Evolutionary conservation across 768 basidiomycete species (phyloP).

Genomic region (Panellus pusillus): DNA sequence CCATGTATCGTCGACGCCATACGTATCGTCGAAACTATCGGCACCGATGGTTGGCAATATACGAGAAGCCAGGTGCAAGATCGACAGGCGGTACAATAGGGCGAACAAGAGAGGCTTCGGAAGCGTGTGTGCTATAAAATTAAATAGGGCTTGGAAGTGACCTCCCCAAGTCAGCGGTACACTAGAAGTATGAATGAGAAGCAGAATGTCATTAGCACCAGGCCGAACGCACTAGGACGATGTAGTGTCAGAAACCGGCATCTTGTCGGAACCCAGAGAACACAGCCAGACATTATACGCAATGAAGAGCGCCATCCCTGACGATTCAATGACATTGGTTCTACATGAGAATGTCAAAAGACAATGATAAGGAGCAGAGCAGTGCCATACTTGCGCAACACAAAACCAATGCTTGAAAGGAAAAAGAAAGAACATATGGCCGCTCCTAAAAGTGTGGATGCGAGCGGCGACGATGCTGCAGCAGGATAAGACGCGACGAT

Average conservation of each 20-base stretch:
- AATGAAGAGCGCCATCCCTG: constrained; percentile 82
- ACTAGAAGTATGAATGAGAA: constrained; percentile 35
- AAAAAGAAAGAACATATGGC: constrained; percentile 88
- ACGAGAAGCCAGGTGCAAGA: constrained; percentile 78
- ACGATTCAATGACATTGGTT: constrained; percentile 92
- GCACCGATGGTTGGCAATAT: constrained; percentile 84
- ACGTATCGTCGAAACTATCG: constrained; percentile 74
- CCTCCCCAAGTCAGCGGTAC: constrained; percentile 43
- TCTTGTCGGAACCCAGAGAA: constrained; percentile 62
- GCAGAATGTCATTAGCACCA: background rate
- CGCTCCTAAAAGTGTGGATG: constrained; percentile 86
- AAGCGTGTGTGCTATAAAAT: constrained; percentile 82
- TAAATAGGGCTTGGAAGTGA: constrained; percentile 74
- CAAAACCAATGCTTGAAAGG: constrained; percentile 89
- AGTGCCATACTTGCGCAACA: constrained; percentile 52
- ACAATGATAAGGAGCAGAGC: background rate
- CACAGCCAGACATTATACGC: constrained; percentile 92
- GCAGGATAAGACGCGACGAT: constrained; percentile 83
- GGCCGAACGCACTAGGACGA: constrained; percentile 67
- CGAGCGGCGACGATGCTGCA: constrained; percentile 79
- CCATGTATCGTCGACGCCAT: constrained; percentile 64
- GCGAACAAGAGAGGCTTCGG: constrained; percentile 83
- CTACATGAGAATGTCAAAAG: background rate
- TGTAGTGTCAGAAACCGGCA: constrained; percentile 69
- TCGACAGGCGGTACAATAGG: constrained; percentile 75